These are phyloP conservation scores for Trichoderma parareesei DNA, from an alignment of 495 filamentous ascomycete species.

Conservation along the genomic window DNA sequence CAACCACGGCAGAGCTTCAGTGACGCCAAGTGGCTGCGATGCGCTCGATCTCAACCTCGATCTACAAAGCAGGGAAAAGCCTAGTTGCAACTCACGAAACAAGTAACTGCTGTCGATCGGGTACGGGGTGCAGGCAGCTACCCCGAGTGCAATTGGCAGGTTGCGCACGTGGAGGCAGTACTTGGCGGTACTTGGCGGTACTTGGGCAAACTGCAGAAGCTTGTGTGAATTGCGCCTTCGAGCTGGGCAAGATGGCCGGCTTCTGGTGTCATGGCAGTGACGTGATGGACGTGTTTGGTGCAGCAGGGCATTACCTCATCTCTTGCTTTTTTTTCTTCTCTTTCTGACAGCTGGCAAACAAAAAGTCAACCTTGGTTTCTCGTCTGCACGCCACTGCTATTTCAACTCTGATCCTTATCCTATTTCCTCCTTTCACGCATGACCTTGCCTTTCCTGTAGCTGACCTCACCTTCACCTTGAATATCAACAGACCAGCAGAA, in stretches of 20 bases:
- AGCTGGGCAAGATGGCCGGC: neutral
- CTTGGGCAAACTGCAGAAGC: neutral
- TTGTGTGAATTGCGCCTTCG: neutral
- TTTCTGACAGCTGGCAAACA: neutral
- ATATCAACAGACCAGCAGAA: neutral
- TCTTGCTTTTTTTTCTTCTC: neutral
- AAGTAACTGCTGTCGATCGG: too few species aligned
- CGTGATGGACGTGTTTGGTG: neutral
- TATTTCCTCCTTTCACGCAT: neutral
- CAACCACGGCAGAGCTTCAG: neutral
- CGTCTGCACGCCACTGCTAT: neutral
- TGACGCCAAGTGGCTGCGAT: neutral
- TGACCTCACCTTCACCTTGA: neutral
- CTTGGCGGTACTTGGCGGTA: neutral
- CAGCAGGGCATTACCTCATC: constrained; percentile 6
- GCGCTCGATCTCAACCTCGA: neutral
- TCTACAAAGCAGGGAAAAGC: neutral
- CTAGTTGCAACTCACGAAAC: neutral
- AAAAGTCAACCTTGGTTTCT: neutral
- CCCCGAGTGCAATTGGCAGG: neutral
- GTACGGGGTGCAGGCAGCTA: neutral
- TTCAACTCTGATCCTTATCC: neutral
- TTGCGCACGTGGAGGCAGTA: neutral
- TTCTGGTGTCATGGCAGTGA: constrained; percentile 9
- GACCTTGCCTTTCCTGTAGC: too few species aligned